Evolutionary conservation across 202 grass and related monocot species (phyloP).

Genomic region (Zizania palustris): DNA sequence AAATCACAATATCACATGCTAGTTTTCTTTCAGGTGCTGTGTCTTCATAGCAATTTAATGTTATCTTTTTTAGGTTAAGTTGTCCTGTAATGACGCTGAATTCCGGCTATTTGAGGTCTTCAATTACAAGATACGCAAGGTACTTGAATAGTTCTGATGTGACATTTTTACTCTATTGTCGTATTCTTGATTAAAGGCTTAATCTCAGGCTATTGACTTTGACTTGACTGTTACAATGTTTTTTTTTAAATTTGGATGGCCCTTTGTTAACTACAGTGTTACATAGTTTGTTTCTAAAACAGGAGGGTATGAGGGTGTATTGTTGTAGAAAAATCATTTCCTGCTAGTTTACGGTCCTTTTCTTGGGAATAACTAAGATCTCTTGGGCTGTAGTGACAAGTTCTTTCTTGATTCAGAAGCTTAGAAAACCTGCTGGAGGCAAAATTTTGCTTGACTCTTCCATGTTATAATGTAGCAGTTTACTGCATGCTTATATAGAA

Average conservation of each 20-base stretch:
- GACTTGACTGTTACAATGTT: neutral
- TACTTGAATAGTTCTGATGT: slow-evolving; percentile 30
- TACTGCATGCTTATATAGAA: neutral
- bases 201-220: neutral
- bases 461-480: neutral
- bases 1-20: slow-evolving; percentile 11
- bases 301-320: neutral
- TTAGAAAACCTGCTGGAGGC: neutral
- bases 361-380: slow-evolving; percentile 3
- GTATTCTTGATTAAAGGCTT: slow-evolving; percentile 13
- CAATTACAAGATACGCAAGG: slow-evolving; percentile 72
- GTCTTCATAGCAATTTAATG: slow-evolving; percentile 28
- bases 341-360: neutral
- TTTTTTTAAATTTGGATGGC: slow-evolving; percentile 25
- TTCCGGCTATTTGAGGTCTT: slow-evolving; percentile 56
- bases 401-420: slow-evolving; percentile 9
- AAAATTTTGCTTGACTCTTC: neutral
- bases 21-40: neutral
- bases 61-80: slow-evolving; percentile 48
- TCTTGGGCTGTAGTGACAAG: neutral
- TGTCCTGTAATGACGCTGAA: slow-evolving; percentile 58
- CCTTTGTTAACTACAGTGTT: neutral
- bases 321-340: slow-evolving; percentile 5
- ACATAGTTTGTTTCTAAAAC: slow-evolving; percentile 22
- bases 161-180: neutral